A percentile compares a stretch with the other conserved stretches of the same genome.
phyloP scores from a whole-genome alignment of 495 filamentous ascomycete genomes.

The Articulospora tetracladia region DNA sequence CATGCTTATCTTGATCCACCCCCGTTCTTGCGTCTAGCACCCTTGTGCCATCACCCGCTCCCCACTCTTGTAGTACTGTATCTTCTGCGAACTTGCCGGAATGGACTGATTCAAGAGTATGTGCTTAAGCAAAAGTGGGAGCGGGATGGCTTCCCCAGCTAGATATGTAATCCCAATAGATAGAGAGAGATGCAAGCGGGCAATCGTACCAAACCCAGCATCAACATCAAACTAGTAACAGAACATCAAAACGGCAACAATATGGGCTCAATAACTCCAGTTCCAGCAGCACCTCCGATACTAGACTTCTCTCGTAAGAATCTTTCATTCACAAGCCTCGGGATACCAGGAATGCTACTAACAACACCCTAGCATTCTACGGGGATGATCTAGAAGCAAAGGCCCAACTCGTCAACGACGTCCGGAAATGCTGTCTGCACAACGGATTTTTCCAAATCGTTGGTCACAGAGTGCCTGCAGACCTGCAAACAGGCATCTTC shows the following conservation, averaged over 20 bases:
- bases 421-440: neutral
- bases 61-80: neutral
- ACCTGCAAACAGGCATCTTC: neutral
- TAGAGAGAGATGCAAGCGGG: no score
- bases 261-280: neutral
- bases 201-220: no score
- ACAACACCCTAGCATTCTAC: neutral
- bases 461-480: neutral
- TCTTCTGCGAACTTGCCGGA: neutral
- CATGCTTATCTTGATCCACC: neutral
- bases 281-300: neutral
- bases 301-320: neutral
- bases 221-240: no score
- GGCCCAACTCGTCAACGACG: neutral
- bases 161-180: no score
- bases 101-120: neutral
- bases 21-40: neutral
- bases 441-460: neutral
- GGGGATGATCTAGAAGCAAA: neutral
- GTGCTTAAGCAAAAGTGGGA: neutral
- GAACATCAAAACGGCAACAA: neutral
- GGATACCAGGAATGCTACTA: neutral
- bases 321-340: neutral
- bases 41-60: neutral
- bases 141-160: no score